Evolutionary conservation across 352 stramenopile species (phyloP), one percentile per base, ranked within the genome.

Genomic region (Pythium oligandrum): DNA sequence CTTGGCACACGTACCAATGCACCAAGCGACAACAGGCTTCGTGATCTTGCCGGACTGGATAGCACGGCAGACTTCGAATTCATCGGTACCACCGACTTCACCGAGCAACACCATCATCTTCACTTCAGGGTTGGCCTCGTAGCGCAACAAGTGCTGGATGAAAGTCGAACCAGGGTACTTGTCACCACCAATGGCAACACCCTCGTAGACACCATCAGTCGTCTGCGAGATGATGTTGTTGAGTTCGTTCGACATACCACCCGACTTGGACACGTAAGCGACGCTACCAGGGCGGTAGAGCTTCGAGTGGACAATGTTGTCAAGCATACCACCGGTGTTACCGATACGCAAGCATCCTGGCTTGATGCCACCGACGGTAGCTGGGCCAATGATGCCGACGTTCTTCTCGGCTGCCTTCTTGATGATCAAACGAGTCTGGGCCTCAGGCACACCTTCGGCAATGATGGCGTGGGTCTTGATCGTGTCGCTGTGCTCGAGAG

Each of bases 261-360:
- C 96, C 10, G 86, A 98, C 82, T 98, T 98, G 56, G 89, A 98
- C 48, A 98, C 96, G 70, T 98, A 98, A 32, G 92, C 93, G 45
- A 98, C 95, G 46, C 86, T 97, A 39, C 96, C 95, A 32, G 95
- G 93, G 38, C 94, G 87, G 72, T 98, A 98, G 35, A 98, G 75
- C 83, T 98, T 98, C 38, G 83, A 97, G 66, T 98, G 94, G 48
- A 98, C 90, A 66, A 98, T 98, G 77, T 98, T 98, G 68, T 98
- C 96, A 17, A 98, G 78, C 95, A 98, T 98, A 44, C 96, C 96
- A 63, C 93, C 96, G 10, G 96, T 98, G 78, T 98, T 98, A 59
- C 96, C 96, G 61, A 98, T 98, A 58, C 95, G 86, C 66, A 98
- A 88, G 68, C 96, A 98, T 40, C 96, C 96, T 48, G 95, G 95